phyloP scores from a whole-genome alignment of 257 asterid species.

The Thymus mandschuricus region DNA sequence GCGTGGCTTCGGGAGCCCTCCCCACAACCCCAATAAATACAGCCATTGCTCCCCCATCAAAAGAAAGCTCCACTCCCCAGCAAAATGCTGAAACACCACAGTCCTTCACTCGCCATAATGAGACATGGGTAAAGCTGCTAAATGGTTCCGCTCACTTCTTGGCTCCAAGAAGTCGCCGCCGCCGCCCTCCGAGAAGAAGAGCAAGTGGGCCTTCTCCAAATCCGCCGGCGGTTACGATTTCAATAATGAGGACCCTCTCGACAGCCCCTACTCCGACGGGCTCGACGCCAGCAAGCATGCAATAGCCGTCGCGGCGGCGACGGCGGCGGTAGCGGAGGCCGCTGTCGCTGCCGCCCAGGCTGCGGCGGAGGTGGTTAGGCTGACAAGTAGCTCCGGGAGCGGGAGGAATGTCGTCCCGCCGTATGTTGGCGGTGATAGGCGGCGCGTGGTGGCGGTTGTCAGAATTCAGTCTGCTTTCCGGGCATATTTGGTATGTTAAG shows the following conservation, averaged over 20 bases:
- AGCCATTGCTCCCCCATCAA: constrained; percentile 17
- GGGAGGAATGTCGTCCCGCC: constrained; percentile 29
- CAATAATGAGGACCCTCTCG: constrained; percentile 32
- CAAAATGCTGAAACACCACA: constrained; percentile 15
- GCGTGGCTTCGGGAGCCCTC: constrained; percentile 30
- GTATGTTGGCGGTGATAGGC: constrained; percentile 37
- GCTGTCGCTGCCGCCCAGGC: constrained; percentile 93
- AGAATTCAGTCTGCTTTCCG: constrained; percentile 88
- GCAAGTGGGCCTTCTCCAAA: constrained; percentile 40
- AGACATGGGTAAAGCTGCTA: constrained; percentile 68
- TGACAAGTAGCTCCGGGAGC: constrained; percentile 58
- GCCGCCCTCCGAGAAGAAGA: constrained; percentile 15
- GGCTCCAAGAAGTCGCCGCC: constrained; percentile 45
- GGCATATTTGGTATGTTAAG: constrained; percentile 67
- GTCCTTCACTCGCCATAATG: constrained; percentile 38
- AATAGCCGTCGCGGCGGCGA: constrained; percentile 84
- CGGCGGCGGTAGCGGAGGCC: constrained; percentile 92
- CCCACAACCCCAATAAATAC: constrained; percentile 27
- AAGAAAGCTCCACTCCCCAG: constrained; percentile 2
- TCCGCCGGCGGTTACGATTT: constrained; percentile 20
- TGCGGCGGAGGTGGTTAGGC: constrained; percentile 81
- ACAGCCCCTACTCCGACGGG: constrained; percentile 43
- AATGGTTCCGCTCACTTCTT: constrained; percentile 69
- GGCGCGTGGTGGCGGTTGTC: constrained; percentile 64
- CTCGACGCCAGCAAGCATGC: constrained; percentile 79